Base-by-base conservation (phyloP, 257 asterid genomes). In the Henckelia pumila region DNA sequence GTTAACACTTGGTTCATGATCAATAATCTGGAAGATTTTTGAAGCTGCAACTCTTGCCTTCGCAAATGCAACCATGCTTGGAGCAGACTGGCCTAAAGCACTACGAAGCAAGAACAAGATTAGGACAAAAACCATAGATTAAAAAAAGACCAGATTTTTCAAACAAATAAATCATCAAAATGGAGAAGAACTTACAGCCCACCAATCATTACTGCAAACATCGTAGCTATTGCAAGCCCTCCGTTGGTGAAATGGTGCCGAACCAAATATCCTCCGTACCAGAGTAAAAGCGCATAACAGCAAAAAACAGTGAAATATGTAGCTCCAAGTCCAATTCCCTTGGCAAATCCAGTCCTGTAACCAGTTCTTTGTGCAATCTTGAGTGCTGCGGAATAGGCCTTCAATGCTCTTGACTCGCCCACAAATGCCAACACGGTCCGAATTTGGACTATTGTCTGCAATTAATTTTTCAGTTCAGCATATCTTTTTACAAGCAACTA, bases 201-300 rank as follows among this genome's bases (percentile, higher is more conserved):
- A 77, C 98, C 98, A 11, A 91, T 89, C 98, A 91, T 91, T 24
- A 91, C 98, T 0, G 96, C 93, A 64, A 91, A 91, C 95, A 87
- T 87, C 5, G 98, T 91, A 23, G 98, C 87, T 37, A 91, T 91
- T 4, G 96, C 98, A 24, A 91, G 88, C 30, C 98, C 98, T 53
- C 98, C 98, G 50, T 91, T 87, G 21, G 98, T 89, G 65, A 59
- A 81, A 64, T 80, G 96, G 72, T 89, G 96, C 81, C 98, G 80
- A 64, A 92, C 95, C 66, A 92, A 69, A 70, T 87, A 92, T 11
- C 98, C 98, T 11, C 98, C 98, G 35, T 92, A 92, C 98, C 98
- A 92, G 1, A 92, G 79, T n/a, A 92, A 77, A 78, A 92, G 96
- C 11, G 98, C 98, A 68, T 89, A 92, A 58, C 95, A 84, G 66